Evolutionary conservation across 2,329 filamentous ascomycete genomes (phyloP), one percentile per base, ranked within the genome.

Genomic region (Xylaria sp.): DNA sequence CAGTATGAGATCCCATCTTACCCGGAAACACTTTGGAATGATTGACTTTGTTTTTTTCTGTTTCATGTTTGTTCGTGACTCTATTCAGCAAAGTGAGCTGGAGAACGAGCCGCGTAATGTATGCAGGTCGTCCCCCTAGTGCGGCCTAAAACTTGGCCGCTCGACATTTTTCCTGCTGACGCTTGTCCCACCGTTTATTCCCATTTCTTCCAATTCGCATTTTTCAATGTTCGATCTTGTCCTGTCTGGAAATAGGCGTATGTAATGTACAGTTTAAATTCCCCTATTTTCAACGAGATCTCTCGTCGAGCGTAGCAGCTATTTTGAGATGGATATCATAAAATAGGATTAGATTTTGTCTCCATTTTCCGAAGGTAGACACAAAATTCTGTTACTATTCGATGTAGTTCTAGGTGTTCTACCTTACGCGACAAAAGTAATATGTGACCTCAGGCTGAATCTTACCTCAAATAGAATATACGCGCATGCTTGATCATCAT

Each of bases 1-100:
- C 52, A 41, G 52, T 50, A 57, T 51, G 52, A n/a, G 13, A 34
- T 41, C 9, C 44, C 20, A 44, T 57, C 20, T 28, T n/a, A 28
- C 9, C 23, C 34, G 28, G 18, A 25, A 31, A 7, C 7, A 6
- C 41, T n/a, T 23, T 41, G 10, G 4, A 12, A 25, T 20, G n/a
- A 51, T 9, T 39, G 31, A n/a, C 28, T 25, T 9, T 37, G 5
- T 37, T 37, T 37, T 37, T 37, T 6, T 37, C 34, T 10, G 10
- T 9, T 37, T 37, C 39, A 41, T 20, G 15, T 34, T 37, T 9
- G 34, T 10, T 37, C 34, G 1, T 1, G 44, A 25, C 9, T 12
- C 39, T 28, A 23, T 57, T 39, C 10, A n/a, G 15, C 20, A 28
- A 50, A 28, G 51, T 7, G 12, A 5, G 13, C 39, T 28, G 28